Conservation (phyloP, 805 yeast genomes). For the Clavispora carvajalis region DNA sequence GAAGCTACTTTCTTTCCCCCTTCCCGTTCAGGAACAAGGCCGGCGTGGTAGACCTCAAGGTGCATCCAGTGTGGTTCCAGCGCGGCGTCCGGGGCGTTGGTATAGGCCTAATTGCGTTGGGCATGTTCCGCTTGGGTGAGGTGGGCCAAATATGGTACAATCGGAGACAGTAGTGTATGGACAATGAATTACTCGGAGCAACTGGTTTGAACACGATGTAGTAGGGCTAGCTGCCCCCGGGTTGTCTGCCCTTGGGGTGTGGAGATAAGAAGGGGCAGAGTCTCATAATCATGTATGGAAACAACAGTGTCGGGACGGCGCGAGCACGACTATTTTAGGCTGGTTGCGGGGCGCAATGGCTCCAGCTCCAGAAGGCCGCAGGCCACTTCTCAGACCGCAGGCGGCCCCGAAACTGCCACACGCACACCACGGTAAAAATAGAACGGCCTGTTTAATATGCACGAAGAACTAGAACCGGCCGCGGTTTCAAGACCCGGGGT, state of each 20-base stretch:
- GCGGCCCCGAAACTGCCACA: no score
- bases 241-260: neutral
- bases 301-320: neutral
- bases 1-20: conserved; percentile 57
- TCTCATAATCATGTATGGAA: neutral
- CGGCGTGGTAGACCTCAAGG: conserved; percentile 25
- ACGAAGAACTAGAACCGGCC: neutral
- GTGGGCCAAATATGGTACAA: conserved; percentile 23
- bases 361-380: no score
- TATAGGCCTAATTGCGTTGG: conserved; percentile 48
- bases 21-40: conserved; percentile 45
- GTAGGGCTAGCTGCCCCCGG: no score
- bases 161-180: conserved; percentile 1
- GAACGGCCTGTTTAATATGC: no score
- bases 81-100: conserved; percentile 50
- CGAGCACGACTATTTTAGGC: neutral
- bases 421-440: neutral
- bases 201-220: no score
- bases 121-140: conserved; percentile 59
- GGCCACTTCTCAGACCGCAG: no score
- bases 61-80: conserved; percentile 61
- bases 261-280: neutral
- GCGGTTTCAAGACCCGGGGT: neutral
- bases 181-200: no score
- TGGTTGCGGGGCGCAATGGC: neutral